A percentile compares a stretch with the other conserved stretches of the same genome.
phyloP scores from a whole-genome alignment of 352 stramenopile species.

The Nothophytophthora sp. region DNA sequence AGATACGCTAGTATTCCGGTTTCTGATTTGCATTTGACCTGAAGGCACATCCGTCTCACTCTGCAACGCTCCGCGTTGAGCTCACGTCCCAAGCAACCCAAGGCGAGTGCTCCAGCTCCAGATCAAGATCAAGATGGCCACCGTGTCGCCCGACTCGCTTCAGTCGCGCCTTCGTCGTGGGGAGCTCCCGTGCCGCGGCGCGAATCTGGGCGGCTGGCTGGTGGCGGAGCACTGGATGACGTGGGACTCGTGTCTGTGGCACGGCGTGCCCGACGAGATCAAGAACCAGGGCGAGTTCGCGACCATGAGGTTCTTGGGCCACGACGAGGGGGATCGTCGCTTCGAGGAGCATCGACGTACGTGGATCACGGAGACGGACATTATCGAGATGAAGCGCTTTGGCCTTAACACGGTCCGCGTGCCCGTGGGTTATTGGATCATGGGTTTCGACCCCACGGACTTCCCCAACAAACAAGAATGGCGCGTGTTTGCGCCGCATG shows the following conservation, averaged over 20 bases:
- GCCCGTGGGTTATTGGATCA: conserved; percentile 83
- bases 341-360: conserved; percentile 55
- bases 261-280: conserved; percentile 45
- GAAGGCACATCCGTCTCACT: too few species aligned
- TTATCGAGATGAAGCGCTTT: conserved; percentile 57
- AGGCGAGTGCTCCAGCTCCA: too few species aligned
- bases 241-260: conserved; percentile 56
- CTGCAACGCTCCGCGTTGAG: too few species aligned
- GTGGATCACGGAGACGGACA: conserved; percentile 79
- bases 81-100: too few species aligned
- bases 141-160: conserved; percentile 33
- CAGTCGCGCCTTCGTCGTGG: conserved; percentile 64
- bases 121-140: conserved; percentile 13
- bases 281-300: conserved; percentile 64
- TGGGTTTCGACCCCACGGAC: conserved; percentile 66
- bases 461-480: conserved; percentile 45
- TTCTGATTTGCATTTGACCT: conserved; percentile 16
- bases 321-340: conserved; percentile 32
- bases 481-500: conserved; percentile 42
- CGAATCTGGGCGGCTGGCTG: conserved; percentile 82
- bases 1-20: not conserved
- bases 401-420: conserved; percentile 85
- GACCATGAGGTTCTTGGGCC: conserved; percentile 59
- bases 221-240: conserved; percentile 87
- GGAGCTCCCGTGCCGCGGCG: conserved; percentile 49